Conservation (phyloP, 2,329 filamentous ascomycete genomes). For the Neurospora sp. region DNA sequence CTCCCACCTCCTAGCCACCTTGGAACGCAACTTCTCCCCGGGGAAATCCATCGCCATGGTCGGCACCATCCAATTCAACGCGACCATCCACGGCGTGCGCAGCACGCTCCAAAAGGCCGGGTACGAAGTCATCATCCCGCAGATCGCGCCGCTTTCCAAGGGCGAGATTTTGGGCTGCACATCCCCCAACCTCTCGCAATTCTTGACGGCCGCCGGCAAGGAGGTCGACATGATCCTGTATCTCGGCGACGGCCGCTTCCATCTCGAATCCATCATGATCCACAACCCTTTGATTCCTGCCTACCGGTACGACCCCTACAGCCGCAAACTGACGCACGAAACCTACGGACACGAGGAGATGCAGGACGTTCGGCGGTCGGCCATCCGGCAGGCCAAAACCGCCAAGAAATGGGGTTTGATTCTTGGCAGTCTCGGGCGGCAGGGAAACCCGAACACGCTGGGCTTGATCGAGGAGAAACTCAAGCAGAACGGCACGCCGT, state of each 20-base stretch:
- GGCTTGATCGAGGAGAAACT: conserved; percentile 73
- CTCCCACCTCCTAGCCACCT: conserved; percentile 71
- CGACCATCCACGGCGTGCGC: conserved; percentile 81
- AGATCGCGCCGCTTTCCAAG: conserved; percentile 80
- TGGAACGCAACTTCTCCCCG: conserved; percentile 77
- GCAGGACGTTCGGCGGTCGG: conserved; percentile 66
- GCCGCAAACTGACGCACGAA: conserved; percentile 81
- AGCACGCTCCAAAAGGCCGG: conserved; percentile 72
- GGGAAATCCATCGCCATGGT: conserved; percentile 88
- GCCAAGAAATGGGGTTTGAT: conserved; percentile 93
- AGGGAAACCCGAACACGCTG: conserved; percentile 93
- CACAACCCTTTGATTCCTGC: conserved; percentile 87
- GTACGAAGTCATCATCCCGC: conserved; percentile 77
- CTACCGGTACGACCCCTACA: conserved; percentile 96
- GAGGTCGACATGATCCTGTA: conserved; percentile 73
- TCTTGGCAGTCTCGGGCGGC: conserved; percentile 80
- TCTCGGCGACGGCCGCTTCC: conserved; percentile 85
- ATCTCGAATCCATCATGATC: conserved; percentile 98
- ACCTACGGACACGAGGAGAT: conserved; percentile 88
- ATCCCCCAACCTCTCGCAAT: conserved; percentile 48
- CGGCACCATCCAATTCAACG: conserved; percentile 97
- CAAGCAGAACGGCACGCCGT: conserved; percentile 61
- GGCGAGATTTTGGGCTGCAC: conserved; percentile 98
- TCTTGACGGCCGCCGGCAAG: conserved; percentile 7
- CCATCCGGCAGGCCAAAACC: conserved; percentile 63